Percentiles rank a stretch among this genome's conserved stretches.
Conservation (phyloP, 805 yeast genomes). For the Candida berthetii region DNA sequence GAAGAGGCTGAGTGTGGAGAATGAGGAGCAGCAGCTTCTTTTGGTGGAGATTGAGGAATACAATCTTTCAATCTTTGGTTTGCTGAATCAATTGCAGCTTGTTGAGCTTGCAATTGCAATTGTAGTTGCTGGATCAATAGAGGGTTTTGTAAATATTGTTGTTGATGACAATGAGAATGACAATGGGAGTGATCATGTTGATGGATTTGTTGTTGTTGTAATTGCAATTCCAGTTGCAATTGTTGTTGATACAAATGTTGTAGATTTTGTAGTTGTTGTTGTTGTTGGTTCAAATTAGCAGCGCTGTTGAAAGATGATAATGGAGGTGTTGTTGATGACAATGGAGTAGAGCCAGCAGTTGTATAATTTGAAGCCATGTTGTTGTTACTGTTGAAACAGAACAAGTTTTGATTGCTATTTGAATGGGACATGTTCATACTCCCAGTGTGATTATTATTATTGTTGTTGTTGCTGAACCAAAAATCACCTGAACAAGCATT, state of each 20-base stretch:
- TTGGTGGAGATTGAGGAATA: background rate
- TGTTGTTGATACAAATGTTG: conserved; percentile 21
- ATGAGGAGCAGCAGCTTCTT: conserved; percentile 2
- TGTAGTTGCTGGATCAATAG: background rate
- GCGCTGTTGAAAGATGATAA: background rate
- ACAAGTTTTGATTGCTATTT: background rate
- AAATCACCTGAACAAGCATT: background rate
- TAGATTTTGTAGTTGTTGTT: conserved; percentile 16
- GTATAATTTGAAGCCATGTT: background rate
- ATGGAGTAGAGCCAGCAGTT: background rate
- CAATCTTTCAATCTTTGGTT: background rate
- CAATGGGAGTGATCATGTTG: conserved; percentile 8
- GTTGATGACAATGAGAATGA: background rate
- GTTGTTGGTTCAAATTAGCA: conserved; percentile 14
- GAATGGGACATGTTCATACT: background rate
- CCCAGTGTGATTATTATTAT: background rate
- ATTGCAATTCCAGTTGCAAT: conserved; percentile 19
- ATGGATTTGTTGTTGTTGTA: conserved; percentile 22
- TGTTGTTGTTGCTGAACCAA: background rate
- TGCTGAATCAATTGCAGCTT: background rate
- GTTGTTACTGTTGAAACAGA: background rate
- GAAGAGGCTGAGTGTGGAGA: too few relatives aligned
- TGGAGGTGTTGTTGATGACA: background rate
- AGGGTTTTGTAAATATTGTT: background rate
- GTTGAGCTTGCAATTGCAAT: background rate